Conservation (phyloP, 257 asterid species). For the Mitragyna speciosa region DNA sequence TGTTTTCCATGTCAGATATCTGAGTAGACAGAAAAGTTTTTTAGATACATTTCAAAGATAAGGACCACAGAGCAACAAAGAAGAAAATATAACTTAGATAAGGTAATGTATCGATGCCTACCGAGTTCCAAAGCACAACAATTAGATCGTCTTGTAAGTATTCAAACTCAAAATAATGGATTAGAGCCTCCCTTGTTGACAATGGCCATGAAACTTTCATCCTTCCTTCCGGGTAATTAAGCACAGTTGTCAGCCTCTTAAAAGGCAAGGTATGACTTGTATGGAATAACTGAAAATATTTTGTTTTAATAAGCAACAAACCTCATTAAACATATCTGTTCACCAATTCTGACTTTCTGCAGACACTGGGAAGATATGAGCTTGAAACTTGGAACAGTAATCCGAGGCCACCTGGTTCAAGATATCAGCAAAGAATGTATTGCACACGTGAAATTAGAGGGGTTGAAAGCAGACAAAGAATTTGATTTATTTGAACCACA, state of each 20-base stretch:
- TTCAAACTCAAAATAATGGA: conserved; percentile 65
- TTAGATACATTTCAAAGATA: not conserved
- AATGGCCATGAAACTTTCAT: conserved; percentile 94
- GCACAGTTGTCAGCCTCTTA: conserved; percentile 36
- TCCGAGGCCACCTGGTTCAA: conserved; percentile 90
- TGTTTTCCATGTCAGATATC: conserved; percentile 65
- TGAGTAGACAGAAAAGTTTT: conserved; percentile 23
- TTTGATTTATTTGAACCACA: not conserved
- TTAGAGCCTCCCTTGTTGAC: conserved; percentile 73
- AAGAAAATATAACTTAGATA: not conserved
- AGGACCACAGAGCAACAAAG: not conserved
- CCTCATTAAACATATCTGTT: conserved; percentile 87
- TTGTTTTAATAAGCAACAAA: conserved; percentile 26
- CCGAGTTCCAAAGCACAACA: conserved; percentile 77
- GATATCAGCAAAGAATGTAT: conserved; percentile 5
- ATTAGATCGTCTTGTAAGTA: conserved; percentile 74
- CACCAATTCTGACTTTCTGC: conserved; percentile 63
- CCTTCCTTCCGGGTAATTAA: conserved; percentile 75
- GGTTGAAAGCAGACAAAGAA: not conserved
- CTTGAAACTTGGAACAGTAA: conserved; percentile 64
- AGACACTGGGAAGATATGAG: conserved; percentile 52
- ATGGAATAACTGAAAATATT: not conserved
- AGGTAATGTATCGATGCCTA: conserved; percentile 28
- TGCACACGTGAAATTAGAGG: not conserved
- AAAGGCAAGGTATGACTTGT: conserved; percentile 10